Base-by-base conservation (phyloP, 257 asterid species). In the Fraxinus pennsylvanica region DNA sequence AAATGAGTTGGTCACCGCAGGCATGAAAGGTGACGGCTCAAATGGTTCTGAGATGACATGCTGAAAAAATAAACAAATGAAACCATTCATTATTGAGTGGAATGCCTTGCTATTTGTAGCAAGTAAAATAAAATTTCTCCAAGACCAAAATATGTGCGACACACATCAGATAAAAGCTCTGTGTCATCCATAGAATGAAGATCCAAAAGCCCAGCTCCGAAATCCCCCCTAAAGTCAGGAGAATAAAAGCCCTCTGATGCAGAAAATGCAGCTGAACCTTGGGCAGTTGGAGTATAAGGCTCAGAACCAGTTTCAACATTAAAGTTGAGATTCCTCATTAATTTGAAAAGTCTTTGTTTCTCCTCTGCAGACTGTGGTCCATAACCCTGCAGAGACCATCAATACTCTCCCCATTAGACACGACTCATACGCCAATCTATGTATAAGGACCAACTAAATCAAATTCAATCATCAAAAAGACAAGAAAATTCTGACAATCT, bases 171-270 rank as follows among this genome's bases (percentile, higher is more conserved):
- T 88, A 96, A 88, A 84, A 96, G 98, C 82, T 96, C 99, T 0
- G 97, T 96, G 78, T 96, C 98, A 84, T 96, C 99, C 98, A 96
- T 92, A 74, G 99, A 87, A 85, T 96, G 99, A 73, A 96, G 88
- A 83, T 96, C 99, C 92, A 96, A 82, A 81, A 93, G 97, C 52
- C 97, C 98, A 73, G 95, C 97, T 78, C 99, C 99, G 73, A 93
- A 92, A 78, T 96, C 98, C 63, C 97, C 97, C 76, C 96, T 87
- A 78, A 93, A 89, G 71, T 93, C 98, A 13, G 99, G 97, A 78
- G 98, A 90, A 83, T 88, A 87, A 72, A 82, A 82, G 12, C 97
- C 92, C 22, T 89, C 97, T 45, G 91, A 74, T 15, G 88, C 83
- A 79, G 94, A 82, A 77, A 89, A 83, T 75, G 89, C 89, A 75